phyloP scores from a whole-genome alignment of 768 basidiomycete species.

The Ramaria rubella region DNA sequence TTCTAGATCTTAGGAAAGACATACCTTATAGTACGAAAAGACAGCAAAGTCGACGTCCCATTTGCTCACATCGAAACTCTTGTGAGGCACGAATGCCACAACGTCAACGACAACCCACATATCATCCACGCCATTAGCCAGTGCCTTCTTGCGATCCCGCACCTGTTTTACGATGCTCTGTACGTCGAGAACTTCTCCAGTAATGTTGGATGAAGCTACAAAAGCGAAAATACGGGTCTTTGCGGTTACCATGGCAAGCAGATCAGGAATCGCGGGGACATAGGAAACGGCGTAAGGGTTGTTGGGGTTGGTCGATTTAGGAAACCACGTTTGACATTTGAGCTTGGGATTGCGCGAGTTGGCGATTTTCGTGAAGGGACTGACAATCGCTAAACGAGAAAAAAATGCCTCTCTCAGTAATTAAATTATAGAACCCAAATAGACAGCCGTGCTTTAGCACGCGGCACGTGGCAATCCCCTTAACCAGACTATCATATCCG shows the following conservation, averaged over 20 bases:
- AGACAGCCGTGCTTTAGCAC: too few relatives aligned
- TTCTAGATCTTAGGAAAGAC: slow-evolving; percentile 6
- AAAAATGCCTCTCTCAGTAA: too few relatives aligned
- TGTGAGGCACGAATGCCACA: slow-evolving; percentile 72
- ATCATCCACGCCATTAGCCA: too few relatives aligned
- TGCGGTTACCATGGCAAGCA: slow-evolving; percentile 53
- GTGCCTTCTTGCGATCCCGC: slow-evolving; percentile 52
- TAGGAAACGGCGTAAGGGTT: slow-evolving; percentile 63
- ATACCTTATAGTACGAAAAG: slow-evolving; percentile 71
- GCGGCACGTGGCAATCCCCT: too few relatives aligned
- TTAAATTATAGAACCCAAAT: too few relatives aligned
- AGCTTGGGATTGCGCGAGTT: slow-evolving; percentile 46
- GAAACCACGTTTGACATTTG: slow-evolving; percentile 52
- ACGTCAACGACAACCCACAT: slow-evolving; percentile 71
- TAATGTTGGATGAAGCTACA: slow-evolving; percentile 67
- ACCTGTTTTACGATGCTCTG: slow-evolving; percentile 48
- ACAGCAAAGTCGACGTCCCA: slow-evolving; percentile 74
- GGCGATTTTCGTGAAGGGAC: slow-evolving; percentile 75
- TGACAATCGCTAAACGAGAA: slow-evolving; percentile 57
- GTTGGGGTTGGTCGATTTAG: slow-evolving; percentile 37
- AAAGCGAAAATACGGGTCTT: slow-evolving; percentile 70
- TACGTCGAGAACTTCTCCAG: slow-evolving; percentile 59
- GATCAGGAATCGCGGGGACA: slow-evolving; percentile 42
- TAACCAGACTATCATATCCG: too few relatives aligned
- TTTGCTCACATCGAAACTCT: slow-evolving; percentile 58